Percentiles rank a stretch among this genome's conserved stretches.
These are phyloP conservation scores for Purpureocillium lavendulum DNA, from an alignment of 2,329 filamentous ascomycete genomes.

Conservation along the genomic window DNA sequence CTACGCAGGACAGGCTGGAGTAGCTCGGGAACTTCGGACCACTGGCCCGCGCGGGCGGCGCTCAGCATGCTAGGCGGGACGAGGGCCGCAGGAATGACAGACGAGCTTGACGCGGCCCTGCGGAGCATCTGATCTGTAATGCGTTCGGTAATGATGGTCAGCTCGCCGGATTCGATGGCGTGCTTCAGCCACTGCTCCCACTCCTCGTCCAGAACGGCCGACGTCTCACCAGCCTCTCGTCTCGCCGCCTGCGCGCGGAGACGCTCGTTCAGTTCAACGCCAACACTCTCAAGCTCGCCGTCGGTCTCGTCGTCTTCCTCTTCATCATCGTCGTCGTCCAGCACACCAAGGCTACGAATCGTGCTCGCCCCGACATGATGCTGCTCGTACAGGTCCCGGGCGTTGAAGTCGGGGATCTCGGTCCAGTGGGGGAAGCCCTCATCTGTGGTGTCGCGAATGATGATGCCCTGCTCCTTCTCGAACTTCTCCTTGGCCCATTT, in stretches of 20 bases:
- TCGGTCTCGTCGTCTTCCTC: conserved; percentile 17
- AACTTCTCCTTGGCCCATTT: conserved; percentile 76
- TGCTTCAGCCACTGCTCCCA: conserved; percentile 72
- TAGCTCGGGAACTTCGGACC: conserved; percentile 49
- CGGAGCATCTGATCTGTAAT: conserved; percentile 27
- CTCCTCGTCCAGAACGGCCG: conserved; percentile 56
- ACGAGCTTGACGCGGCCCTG: conserved; percentile 13
- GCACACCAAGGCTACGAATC: conserved; percentile 10
- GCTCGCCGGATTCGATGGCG: conserved; percentile 54
- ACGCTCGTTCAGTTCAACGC: conserved; percentile 54
- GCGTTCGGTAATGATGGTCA: conserved; percentile 38
- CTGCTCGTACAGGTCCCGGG: conserved; percentile 7
- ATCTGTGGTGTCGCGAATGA: conserved; percentile 62
- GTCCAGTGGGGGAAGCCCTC: conserved; percentile 57
- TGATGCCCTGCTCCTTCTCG: conserved; percentile 64
- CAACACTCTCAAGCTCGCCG: conserved; percentile 42
- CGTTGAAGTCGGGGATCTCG: conserved; percentile 11
- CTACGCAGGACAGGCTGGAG: conserved; percentile 44
- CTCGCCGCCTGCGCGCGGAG: conserved; percentile 55
- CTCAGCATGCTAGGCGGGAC: conserved; percentile 44
- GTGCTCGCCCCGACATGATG: conserved; percentile 2
- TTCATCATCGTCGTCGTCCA: conserved; percentile 7
- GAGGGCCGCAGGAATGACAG: conserved; percentile 23
- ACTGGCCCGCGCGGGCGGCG: conserved; percentile 47
- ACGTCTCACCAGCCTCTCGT: conserved; percentile 50